Base-by-base conservation (phyloP, 2,329 filamentous ascomycete genomes). In the Aspergillus jensenii region DNA sequence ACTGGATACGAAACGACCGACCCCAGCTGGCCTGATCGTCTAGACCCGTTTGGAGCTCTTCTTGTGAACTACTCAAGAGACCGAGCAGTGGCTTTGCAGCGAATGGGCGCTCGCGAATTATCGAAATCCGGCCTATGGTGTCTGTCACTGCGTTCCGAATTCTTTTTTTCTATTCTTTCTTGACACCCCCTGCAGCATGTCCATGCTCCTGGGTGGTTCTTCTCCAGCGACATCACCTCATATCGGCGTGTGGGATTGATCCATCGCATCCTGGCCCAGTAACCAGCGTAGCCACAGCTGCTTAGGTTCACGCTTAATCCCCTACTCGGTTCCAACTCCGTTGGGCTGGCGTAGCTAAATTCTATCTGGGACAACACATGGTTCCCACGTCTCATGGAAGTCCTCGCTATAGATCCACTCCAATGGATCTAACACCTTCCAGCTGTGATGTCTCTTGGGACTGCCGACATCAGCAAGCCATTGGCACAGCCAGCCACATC, bases 401-500 rank as follows among this genome's bases (percentile, higher is more conserved):
- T 31, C 27, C 27, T 40, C 31, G 45, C 58, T 62, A 60, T 56
- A 62, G 66, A 62, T 68, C 70, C 71, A 72, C 66, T 59, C 70
- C 71, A 72, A 65, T 59, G 45, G 55, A 55, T 59, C 58, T 57
- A 57, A 55, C 62, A 54, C 59, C 68, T 50, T 63, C 60, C 58
- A 63, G 56, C 60, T 67, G 64, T 59, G 63, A 67, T 67, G 55
- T 66, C 43, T 54, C 55, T 31, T 67, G n/a, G 51, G 57, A 58
- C 51, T 40, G 58, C 64, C 51, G 58, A 62, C 55, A 59, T 59
- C 57, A 58, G 58, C 60, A 50, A 33, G 65, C 63, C 49, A 71
- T 71, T 69, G 68, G 69, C 63, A 62, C 66, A 71, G 67, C 63
- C 66, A 62, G 59, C 62, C 66, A 67, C 69, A 59, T 47, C 59